Percentiles rank a stretch among this genome's conserved stretches.
These are phyloP conservation scores for Rutstroemia sp. DNA, from an alignment of 2,329 filamentous ascomycete species.

Conservation along the genomic window DNA sequence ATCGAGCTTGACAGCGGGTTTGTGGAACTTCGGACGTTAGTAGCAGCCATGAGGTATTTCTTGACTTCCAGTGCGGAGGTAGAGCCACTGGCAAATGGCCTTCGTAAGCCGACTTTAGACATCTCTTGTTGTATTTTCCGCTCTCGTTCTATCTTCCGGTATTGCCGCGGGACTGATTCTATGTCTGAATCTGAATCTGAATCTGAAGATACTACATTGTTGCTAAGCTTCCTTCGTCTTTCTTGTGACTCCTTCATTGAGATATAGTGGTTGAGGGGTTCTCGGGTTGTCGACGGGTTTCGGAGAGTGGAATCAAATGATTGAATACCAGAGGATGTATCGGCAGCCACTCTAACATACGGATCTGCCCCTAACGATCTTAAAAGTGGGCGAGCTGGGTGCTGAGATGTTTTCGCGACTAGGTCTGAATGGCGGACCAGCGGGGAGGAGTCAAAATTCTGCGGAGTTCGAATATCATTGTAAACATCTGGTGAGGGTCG, in stretches of 20 bases:
- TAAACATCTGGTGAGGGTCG: conserved; percentile 26
- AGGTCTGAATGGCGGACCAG: conserved; percentile 9
- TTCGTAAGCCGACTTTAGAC: not conserved
- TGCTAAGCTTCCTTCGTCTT: conserved; percentile 10
- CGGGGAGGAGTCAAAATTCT: conserved; percentile 21
- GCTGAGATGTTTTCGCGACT: conserved; percentile 8
- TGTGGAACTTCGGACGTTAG: not conserved
- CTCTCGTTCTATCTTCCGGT: not conserved
- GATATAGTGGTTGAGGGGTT: conserved; percentile 19
- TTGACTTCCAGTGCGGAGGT: not conserved
- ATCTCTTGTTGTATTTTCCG: not conserved
- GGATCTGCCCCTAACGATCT: conserved; percentile 11
- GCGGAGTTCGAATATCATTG: conserved; percentile 18
- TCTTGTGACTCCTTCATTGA: conserved; percentile 28
- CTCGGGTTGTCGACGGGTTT: conserved; percentile 7
- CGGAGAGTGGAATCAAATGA: conserved; percentile 14
- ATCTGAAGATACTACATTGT: conserved; percentile 3
- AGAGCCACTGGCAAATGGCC: not conserved
- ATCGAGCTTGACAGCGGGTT: not conserved
- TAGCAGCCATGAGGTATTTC: not conserved
- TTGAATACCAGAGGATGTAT: conserved; percentile 7
- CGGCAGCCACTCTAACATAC: not conserved
- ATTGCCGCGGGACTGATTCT: conserved; percentile 9
- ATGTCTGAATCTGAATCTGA: conserved; percentile 19
- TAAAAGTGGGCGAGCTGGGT: conserved; percentile 14